Conservation (phyloP, 2,329 filamentous ascomycete genomes). For the Penicillium sclerotiorum region DNA sequence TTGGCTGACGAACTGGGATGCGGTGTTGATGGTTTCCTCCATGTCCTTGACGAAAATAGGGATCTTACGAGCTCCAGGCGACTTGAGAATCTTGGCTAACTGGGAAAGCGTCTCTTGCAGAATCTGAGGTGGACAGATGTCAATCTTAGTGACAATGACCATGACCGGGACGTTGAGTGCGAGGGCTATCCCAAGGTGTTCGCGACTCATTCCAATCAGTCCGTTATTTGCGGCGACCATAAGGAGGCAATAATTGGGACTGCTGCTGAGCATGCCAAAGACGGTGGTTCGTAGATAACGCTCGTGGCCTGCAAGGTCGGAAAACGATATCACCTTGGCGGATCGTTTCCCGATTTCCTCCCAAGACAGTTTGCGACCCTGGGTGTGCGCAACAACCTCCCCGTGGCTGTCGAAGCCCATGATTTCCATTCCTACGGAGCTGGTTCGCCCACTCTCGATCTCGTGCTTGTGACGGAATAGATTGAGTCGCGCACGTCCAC, state of each 20-base stretch:
- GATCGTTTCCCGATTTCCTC: slow-evolving; percentile 95
- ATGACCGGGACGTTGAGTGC: slow-evolving; percentile 96
- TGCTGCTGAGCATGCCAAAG: slow-evolving; percentile 90
- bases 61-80: slow-evolving; percentile 89
- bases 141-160: slow-evolving; percentile 97
- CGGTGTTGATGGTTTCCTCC: slow-evolving; percentile 92
- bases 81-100: slow-evolving; percentile 89
- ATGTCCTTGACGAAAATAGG: slow-evolving; percentile 91
- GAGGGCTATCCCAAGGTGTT: slow-evolving; percentile 92
- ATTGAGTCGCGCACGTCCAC: slow-evolving; percentile 90
- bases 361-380: slow-evolving; percentile 89
- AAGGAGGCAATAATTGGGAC: slow-evolving; percentile 93
- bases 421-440: slow-evolving; percentile 97
- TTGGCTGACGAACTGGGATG: slow-evolving; percentile 92
- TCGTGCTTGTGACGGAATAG: slow-evolving; percentile 98
- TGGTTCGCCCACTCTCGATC: slow-evolving; percentile 91
- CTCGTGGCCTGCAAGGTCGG: slow-evolving; percentile 93
- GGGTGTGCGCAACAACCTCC: slow-evolving; percentile 77
- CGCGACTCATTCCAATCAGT: slow-evolving; percentile 95
- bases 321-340: slow-evolving; percentile 95
- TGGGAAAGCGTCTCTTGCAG: slow-evolving; percentile 90
- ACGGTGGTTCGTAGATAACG: slow-evolving; percentile 94
- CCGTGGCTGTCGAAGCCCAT: slow-evolving; percentile 93
- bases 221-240: slow-evolving; percentile 99
- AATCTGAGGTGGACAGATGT: slow-evolving; percentile 96